Conservation (phyloP, 441 rosid genomes). For the Eruca vesicaria region DNA sequence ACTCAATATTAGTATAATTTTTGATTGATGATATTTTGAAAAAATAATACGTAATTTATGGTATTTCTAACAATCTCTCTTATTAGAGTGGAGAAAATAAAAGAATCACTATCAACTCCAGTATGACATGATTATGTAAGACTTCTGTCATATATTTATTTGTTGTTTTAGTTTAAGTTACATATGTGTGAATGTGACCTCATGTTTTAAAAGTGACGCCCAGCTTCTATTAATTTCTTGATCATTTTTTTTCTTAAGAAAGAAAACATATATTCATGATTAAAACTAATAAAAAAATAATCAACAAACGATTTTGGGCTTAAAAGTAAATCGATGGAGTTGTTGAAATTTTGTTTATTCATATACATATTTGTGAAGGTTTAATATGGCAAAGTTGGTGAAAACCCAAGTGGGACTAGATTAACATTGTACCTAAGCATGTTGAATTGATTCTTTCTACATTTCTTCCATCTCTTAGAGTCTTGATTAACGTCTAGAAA, state of each 20-base stretch:
- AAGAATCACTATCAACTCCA: background rate
- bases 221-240: constrained; percentile 7
- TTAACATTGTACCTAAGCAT: constrained; percentile 34
- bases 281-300: constrained; percentile 6
- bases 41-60: no score
- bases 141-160: constrained; percentile 20
- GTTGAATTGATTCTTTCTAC: constrained; percentile 32
- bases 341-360: constrained; percentile 30
- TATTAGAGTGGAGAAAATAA: background rate
- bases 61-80: no score
- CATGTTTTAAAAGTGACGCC: constrained; percentile 11
- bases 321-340: constrained; percentile 24
- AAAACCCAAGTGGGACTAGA: constrained; percentile 33
- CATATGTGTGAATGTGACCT: constrained; percentile 9
- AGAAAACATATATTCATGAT: background rate
- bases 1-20: no score
- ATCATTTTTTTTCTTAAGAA: background rate
- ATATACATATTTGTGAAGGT: constrained; percentile 18
- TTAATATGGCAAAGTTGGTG: constrained; percentile 34
- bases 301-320: constrained; percentile 6
- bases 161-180: constrained; percentile 9
- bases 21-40: no score
- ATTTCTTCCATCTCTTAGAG: constrained; percentile 13
- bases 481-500: constrained; percentile 12
- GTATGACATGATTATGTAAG: constrained; percentile 25